phyloP scores from a whole-genome alignment of 805 yeast species.

The Pichia eremophila region DNA sequence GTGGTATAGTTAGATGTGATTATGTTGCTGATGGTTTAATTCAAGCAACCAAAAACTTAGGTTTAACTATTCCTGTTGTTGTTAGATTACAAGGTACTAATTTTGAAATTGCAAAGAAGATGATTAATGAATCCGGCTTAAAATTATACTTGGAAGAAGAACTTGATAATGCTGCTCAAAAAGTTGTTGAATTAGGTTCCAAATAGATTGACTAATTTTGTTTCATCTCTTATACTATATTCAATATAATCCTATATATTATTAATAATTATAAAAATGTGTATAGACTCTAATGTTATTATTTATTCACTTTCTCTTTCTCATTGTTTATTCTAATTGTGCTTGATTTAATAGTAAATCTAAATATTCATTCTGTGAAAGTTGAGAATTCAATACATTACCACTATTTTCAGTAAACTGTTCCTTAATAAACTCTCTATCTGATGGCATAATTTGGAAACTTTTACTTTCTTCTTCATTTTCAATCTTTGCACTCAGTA shows the following conservation, averaged over 20 bases:
- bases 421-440: slow-evolving; percentile 1
- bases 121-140: slow-evolving; percentile 81
- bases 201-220: neutral
- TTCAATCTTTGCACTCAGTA: slow-evolving; percentile 50
- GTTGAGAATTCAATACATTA: slow-evolving; percentile 14
- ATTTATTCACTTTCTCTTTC: neutral
- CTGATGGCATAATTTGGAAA: slow-evolving; percentile 5
- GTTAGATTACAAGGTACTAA: slow-evolving; percentile 99
- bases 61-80: slow-evolving; percentile 87
- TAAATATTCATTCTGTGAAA: slow-evolving; percentile 26
- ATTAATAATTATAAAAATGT: neutral
- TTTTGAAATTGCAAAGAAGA: slow-evolving; percentile 76
- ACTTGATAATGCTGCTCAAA: slow-evolving; percentile 95
- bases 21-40: slow-evolving; percentile 96
- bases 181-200: slow-evolving; percentile 66
- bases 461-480: slow-evolving; percentile 47
- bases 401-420: slow-evolving; percentile 6
- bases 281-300: neutral
- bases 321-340: neutral
- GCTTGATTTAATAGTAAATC: slow-evolving; percentile 21
- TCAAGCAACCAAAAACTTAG: slow-evolving; percentile 86
- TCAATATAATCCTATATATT: neutral
- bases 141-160: slow-evolving; percentile 87
- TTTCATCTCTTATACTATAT: neutral
- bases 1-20: slow-evolving; percentile 99